Evolutionary conservation across 352 stramenopile species (phyloP).

Genomic region (Pilasporangium apinafurcum): DNA sequence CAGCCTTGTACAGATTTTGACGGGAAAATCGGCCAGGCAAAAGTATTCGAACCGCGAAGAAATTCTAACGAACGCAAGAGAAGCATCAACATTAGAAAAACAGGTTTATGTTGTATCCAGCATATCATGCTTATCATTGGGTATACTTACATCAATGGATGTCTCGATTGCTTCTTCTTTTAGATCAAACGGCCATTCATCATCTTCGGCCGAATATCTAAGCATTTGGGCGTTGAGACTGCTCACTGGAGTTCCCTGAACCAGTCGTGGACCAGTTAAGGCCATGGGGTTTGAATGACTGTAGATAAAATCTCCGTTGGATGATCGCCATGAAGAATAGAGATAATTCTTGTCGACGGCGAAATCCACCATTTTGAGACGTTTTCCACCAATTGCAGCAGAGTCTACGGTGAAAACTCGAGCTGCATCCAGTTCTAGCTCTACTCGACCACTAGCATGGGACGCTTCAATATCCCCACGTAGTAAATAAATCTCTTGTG

Average conservation of each 20-base stretch:
- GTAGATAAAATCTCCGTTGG: conserved; percentile 50
- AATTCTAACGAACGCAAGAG: conserved; percentile 20
- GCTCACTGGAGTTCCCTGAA: conserved; percentile 41
- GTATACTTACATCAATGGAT: conserved; percentile 35
- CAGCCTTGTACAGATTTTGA: conserved; percentile 55
- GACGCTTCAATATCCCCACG: conserved; percentile 39
- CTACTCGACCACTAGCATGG: conserved; percentile 13
- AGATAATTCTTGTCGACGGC: conserved; percentile 57
- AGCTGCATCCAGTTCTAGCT: conserved; percentile 38
- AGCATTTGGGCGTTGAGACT: conserved; percentile 64
- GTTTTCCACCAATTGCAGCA: conserved; percentile 14
- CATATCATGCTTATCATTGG: too few relatives aligned
- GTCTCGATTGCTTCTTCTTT: conserved; percentile 26
- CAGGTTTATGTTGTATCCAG: too few relatives aligned
- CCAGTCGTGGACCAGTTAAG: conserved; percentile 46
- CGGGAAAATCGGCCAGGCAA: conserved; percentile 60
- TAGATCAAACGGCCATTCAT: conserved; percentile 45
- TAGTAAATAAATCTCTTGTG: conserved; percentile 55
- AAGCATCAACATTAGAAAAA: not conserved
- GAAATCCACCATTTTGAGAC: conserved; percentile 69
- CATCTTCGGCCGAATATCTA: conserved; percentile 50
- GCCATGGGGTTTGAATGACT: conserved; percentile 68
- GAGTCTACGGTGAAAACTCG: conserved; percentile 43
- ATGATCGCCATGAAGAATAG: conserved; percentile 66
- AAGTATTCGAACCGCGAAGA: conserved; percentile 50